Evolutionary conservation across 768 basidiomycete genomes (phyloP), one percentile per base, ranked within the genome.

Genomic region (Rhizopogon vulgaris): DNA sequence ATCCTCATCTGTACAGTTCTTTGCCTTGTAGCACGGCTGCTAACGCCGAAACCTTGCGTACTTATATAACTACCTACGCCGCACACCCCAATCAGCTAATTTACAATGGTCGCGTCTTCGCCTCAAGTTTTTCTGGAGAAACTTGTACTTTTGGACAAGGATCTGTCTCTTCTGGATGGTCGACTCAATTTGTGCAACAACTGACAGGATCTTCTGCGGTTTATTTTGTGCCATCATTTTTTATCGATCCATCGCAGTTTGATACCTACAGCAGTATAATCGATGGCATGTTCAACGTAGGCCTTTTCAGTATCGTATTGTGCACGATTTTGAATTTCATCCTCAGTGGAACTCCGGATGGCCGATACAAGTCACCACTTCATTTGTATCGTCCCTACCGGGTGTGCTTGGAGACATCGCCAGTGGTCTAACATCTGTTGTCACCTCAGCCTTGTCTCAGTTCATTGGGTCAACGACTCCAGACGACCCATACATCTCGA

Each of bases 331-430:
- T 36, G 52, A 25, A 43, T 36, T 53, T 22, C 28, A 17, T 53
- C 18, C 27, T n/a, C 42, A 85, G 81, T 93, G 85, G 85, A 88
- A 93, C 63, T 77, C 78, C 25, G 90, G 74, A 36, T 93, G 90
- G 90, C 88, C 90, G 3, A 75, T 76, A 54, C 65, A 84, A 65
- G 65, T 87, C 10, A 84, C 74, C 4, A 48, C 62, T 50, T 61
- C 56, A 48, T 55, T 48, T 38, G 52, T 57, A 50, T 40, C 34
- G 36, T 56, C 54, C 22, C 0, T 61, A 3, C 4, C 56, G 24
- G 48, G 48, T 45, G 56, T 43, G 46, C 18, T 59, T 51, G 36
- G 66, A 59, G 51, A 43, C 48, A 24, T 54, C 42, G 1, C 63
- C 54, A 51, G 32, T 22, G 48, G 46, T 51, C 40, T 14, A 7